Evolutionary conservation across 306 rosid species (phyloP), one percentile per base, ranked within the genome.

Genomic region (Fragaria ananassa): DNA sequence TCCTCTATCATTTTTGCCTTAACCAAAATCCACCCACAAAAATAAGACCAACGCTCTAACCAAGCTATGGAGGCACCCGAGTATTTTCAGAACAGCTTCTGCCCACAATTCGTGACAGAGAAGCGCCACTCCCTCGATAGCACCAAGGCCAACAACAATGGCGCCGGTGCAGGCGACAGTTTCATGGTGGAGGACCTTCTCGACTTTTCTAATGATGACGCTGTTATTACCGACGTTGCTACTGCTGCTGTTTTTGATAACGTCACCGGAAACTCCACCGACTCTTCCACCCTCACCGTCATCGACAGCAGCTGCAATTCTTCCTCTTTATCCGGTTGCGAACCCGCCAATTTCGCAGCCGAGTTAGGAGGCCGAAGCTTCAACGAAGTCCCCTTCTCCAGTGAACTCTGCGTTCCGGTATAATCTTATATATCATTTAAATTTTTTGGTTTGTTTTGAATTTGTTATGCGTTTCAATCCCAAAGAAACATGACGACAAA

Each of bases 331-430:
- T 80, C 89, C 1, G 87, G 83, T 10, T 70, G 69, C 42, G 85
- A 84, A 45, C 79, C 89, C 68, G 78, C 88, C 74, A 81, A 65
- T 83, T 81, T 85, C 53, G 27, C 63, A 0, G 1, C 31, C 29
- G 85, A 76, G 34, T 66, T 74, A 60, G 88, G 79, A 0, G 68
- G 81, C 85, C 85, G 74, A 49, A 83, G 41, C 72, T 46, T 85
- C 44, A 1, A 80, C 11, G 88, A 88, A 70, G 79, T 23, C 34
- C 84, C 83, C 39, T 92, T 95, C 87, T 84, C 95, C 71, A 70
- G 84, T 37, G 97, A 90, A 80, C 91, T 95, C 79, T 85, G 87
- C 74, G 85, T 90, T 10, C 97, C 99, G 97, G 99, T 85, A 68
- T 61, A 63, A 68, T 27, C 63, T 64, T 1, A 1, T 41, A 51